Evolutionary conservation across 177 flowering plant species (phyloP), one percentile per base, ranked within the genome.

Genomic region (Vitis hybrid): DNA sequence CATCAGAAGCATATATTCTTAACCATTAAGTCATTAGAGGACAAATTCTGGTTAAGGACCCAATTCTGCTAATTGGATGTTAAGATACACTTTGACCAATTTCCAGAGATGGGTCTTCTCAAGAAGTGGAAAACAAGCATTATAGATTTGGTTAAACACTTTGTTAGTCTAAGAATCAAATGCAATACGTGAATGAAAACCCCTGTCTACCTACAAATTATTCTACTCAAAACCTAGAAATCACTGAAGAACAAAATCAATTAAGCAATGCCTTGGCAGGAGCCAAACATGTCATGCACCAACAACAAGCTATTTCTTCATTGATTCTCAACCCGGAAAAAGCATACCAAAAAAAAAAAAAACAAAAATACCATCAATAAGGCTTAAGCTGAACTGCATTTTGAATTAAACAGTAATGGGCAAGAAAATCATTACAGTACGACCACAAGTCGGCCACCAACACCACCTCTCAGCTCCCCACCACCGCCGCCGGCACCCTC

Each of bases 371-470:
- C 49, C 12, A 18, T 46, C 58, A 75, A 10, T 52, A 10, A 61
- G 32, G 5, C 48, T 32, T 61, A 27, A 9, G 13, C 50, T 41
- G 2, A 35, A 35, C 10, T 62, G 11, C 11, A 15, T 14, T 32
- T 62, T 11, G 46, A 41, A 58, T 35, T 48, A 8, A 14, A 50
- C 18, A 17, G 52, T 50, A 51, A 21, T 46, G 20, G 20, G 24
- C 18, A 14, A 48, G 7, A 58, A 57, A 9, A 18, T 35, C 60
- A 68, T 79, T 77, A 86, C 81, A 82, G 93, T 73, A 86, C 90
- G 83, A 82, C 80, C 61, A 88, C 91, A 76, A 83, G 87, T 73
- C 79, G 79, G 1, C 46, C 9, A 5, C 79, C 86, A 32, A 73
- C 61, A 20, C 79, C 78, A 7, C 74, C 84, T 70, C 75, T 69